Evolutionary conservation across 495 filamentous ascomycete genomes (phyloP).

Genomic region (Penicillium ucsense): DNA sequence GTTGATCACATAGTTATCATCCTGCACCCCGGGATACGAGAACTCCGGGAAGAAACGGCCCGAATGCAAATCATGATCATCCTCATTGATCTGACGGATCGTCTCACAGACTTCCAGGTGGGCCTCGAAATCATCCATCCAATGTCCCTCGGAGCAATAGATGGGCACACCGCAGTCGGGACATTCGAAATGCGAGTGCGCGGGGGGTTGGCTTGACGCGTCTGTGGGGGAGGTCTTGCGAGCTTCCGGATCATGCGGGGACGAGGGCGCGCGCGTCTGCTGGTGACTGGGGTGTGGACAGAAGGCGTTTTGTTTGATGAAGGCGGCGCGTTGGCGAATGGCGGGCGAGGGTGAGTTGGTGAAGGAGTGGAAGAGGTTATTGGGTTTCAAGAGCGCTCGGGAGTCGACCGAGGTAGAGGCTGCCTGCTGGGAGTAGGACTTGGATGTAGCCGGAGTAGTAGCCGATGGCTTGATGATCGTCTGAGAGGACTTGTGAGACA

Average conservation of each 20-base stretch:
- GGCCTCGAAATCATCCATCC: constrained; percentile 85
- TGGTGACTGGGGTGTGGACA: constrained; percentile 85
- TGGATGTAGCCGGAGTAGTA: not conserved
- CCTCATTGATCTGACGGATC: constrained; percentile 86
- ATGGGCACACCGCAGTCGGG: constrained; percentile 93
- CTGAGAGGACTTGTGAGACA: not conserved
- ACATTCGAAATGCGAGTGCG: constrained; percentile 85
- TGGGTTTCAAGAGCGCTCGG: constrained; percentile 52
- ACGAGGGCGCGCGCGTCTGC: constrained; percentile 49
- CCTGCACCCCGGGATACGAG: constrained; percentile 75
- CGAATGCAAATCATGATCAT: constrained; percentile 88
- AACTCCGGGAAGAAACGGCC: constrained; percentile 93
- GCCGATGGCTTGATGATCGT: constrained; percentile 1
- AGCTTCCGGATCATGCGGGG: constrained; percentile 51
- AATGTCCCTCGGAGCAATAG: constrained; percentile 88
- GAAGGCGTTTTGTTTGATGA: constrained; percentile 80
- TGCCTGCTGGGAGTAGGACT: constrained; percentile 15
- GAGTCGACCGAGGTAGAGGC: constrained; percentile 19
- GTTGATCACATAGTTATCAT: constrained; percentile 87
- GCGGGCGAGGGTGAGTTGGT: constrained; percentile 75
- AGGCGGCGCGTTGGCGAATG: constrained; percentile 76
- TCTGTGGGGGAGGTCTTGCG: constrained; percentile 33
- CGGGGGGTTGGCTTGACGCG: constrained; percentile 47
- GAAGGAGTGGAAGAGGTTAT: constrained; percentile 90
- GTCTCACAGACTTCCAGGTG: constrained; percentile 91